Conservation (phyloP, 2,329 filamentous ascomycete species). For the Talaromyces piceae region DNA sequence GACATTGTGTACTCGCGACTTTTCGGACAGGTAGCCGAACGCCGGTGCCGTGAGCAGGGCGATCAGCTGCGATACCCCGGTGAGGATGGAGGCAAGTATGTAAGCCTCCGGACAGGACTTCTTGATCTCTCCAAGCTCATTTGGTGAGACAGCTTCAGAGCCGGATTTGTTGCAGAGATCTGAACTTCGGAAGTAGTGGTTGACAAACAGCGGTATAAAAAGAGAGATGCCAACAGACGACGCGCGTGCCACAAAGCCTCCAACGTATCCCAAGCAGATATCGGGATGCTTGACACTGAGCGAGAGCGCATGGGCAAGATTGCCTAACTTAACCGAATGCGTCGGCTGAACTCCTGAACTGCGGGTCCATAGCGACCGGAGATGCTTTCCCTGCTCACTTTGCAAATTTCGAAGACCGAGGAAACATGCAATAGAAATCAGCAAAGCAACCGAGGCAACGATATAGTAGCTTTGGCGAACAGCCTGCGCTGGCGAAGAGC, state of each 20-base stretch:
- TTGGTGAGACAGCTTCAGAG: slow-evolving; percentile 20
- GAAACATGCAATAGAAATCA: slow-evolving; percentile 67
- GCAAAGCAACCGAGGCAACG: slow-evolving; percentile 64
- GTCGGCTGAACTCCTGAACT: not conserved
- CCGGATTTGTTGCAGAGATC: slow-evolving; percentile 61
- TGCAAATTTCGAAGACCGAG: slow-evolving; percentile 62
- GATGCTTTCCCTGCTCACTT: slow-evolving; percentile 73
- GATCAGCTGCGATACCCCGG: slow-evolving; percentile 79
- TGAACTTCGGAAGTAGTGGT: slow-evolving; percentile 76
- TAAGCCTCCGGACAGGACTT: slow-evolving; percentile 80
- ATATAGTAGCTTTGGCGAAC: slow-evolving; percentile 83
- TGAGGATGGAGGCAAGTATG: slow-evolving; percentile 75
- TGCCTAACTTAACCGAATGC: slow-evolving; percentile 33
- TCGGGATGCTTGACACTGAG: slow-evolving; percentile 68
- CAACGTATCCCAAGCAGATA: slow-evolving; percentile 82
- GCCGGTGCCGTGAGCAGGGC: slow-evolving; percentile 77
- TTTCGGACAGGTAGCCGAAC: slow-evolving; percentile 79
- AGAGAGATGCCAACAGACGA: slow-evolving; percentile 92
- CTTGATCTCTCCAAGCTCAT: slow-evolving; percentile 58
- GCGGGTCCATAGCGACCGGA: slow-evolving; percentile 44
- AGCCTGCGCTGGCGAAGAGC: slow-evolving; percentile 64
- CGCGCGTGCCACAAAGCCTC: slow-evolving; percentile 88
- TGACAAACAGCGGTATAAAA: slow-evolving; percentile 89
- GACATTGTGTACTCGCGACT: slow-evolving; percentile 58
- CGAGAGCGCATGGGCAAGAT: slow-evolving; percentile 56